These are phyloP conservation scores for Sherardia arvensis DNA, from an alignment of 257 asterid species.

Conservation along the genomic window DNA sequence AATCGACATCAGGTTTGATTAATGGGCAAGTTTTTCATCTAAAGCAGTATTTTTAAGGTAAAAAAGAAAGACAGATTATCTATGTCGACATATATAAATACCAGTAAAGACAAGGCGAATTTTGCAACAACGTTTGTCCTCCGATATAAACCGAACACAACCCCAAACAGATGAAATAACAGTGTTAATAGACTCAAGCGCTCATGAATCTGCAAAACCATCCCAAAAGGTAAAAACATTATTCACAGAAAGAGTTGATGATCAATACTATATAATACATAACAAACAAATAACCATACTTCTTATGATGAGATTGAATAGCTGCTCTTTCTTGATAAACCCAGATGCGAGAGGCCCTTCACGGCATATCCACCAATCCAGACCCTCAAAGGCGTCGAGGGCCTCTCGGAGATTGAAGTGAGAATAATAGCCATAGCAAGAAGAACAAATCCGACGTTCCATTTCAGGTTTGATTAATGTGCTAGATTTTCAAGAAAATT, in stretches of 20 bases:
- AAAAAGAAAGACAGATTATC: conserved; percentile 12
- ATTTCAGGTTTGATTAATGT: too few species aligned
- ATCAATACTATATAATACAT: too few species aligned
- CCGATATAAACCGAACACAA: conserved; percentile 70
- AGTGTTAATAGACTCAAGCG: conserved; percentile 58
- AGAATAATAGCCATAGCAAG: conserved; percentile 55
- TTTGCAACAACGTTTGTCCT: conserved; percentile 66
- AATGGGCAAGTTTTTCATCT: too few species aligned
- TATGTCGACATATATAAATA: too few species aligned
- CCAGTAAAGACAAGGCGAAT: conserved; percentile 86
- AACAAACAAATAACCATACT: conserved; percentile 18
- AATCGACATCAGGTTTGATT: too few species aligned
- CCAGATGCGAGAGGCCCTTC: conserved; percentile 72
- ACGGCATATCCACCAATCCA: conserved; percentile 81
- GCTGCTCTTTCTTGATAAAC: conserved; percentile 38
- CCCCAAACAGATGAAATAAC: conserved; percentile 74
- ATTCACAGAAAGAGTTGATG: neutral
- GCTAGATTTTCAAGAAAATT: too few species aligned
- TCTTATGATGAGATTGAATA: conserved; percentile 17
- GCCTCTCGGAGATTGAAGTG: conserved; percentile 44
- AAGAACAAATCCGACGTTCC: conserved; percentile 66
- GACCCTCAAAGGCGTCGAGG: conserved; percentile 63
- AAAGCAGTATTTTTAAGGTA: too few species aligned
- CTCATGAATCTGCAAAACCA: conserved; percentile 44
- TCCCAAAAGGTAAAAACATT: neutral